Percentiles rank a stretch among this genome's conserved stretches.
phyloP scores from a whole-genome alignment of 257 asterid species.

The Mentha longifolia region DNA sequence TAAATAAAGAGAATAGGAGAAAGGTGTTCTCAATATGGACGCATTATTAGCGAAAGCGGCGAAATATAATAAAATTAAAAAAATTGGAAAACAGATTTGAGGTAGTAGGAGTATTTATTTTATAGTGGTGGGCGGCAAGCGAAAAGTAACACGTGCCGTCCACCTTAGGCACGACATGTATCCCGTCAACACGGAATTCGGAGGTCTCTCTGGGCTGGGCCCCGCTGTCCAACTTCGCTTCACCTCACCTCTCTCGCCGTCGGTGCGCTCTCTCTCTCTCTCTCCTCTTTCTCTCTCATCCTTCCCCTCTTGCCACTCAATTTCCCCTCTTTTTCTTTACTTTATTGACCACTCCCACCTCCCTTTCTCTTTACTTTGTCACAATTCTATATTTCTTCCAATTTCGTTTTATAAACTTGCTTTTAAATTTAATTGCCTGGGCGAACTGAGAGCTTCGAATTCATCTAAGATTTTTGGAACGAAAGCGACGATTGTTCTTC shows the following conservation, averaged over 20 bases:
- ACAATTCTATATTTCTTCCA: background rate
- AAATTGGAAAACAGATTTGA: background rate
- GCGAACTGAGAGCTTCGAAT: too few species aligned
- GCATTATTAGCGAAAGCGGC: background rate
- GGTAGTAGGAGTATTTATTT: too few species aligned
- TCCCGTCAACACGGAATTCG: conserved; percentile 73
- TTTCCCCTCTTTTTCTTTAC: background rate
- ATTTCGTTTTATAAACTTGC: background rate
- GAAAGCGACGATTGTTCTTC: too few species aligned
- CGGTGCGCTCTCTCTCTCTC: conserved; percentile 28
- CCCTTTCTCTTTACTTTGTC: too few species aligned
- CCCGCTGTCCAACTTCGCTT: conserved; percentile 33
- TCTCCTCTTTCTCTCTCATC: background rate
- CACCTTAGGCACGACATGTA: conserved; percentile 60
- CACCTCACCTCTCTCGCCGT: conserved; percentile 36
- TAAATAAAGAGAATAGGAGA: background rate
- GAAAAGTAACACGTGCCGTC: conserved; percentile 62
- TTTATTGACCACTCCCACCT: conserved; percentile 27
- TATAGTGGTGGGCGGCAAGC: conserved; percentile 46
- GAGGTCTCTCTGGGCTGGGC: conserved; percentile 36
- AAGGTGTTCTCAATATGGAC: background rate
- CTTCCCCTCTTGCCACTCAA: background rate
- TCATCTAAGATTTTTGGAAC: too few species aligned
- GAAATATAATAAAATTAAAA: background rate
- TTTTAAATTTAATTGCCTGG: too few species aligned